These are phyloP conservation scores for Apiospora sp. DNA, from an alignment of 2,329 filamentous ascomycete genomes.

Conservation along the genomic window DNA sequence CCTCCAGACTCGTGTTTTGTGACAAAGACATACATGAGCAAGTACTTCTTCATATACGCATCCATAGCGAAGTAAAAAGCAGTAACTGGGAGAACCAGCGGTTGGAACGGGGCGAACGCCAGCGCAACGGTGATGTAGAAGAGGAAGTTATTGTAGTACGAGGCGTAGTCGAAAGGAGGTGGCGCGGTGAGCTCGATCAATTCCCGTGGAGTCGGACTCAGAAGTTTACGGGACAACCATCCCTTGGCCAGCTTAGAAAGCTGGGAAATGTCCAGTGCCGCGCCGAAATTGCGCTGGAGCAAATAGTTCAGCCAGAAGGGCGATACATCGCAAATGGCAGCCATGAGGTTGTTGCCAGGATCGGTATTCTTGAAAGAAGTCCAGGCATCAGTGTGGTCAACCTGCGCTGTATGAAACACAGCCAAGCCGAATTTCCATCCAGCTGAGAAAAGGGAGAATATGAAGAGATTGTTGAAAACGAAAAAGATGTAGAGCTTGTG, in stretches of 20 bases:
- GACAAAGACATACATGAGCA: constrained; percentile 91
- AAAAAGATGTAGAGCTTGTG: constrained; percentile 95
- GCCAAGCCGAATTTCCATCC: constrained; percentile 77
- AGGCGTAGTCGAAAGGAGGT: constrained; percentile 91
- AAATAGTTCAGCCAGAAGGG: constrained; percentile 96
- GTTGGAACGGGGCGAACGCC: constrained; percentile 87
- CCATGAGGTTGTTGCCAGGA: constrained; percentile 78
- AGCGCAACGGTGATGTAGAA: constrained; percentile 92
- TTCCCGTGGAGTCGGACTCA: constrained; percentile 83
- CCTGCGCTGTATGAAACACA: constrained; percentile 65
- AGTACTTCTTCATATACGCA: constrained; percentile 91
- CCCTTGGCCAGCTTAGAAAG: constrained; percentile 82
- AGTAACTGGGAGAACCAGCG: constrained; percentile 83
- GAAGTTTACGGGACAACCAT: constrained; percentile 84
- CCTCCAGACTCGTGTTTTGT: constrained; percentile 98
- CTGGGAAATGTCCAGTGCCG: constrained; percentile 90
- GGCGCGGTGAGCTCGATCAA: constrained; percentile 93
- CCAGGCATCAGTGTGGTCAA: constrained; percentile 65
- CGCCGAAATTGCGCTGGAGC: constrained; percentile 89
- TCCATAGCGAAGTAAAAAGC: constrained; percentile 91
- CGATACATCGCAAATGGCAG: constrained; percentile 81
- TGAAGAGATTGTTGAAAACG: constrained; percentile 93
- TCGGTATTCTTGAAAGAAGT: constrained; percentile 70
- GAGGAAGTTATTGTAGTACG: constrained; percentile 97
- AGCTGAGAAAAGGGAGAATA: constrained; percentile 91